Evolutionary conservation across 345 rosid genomes (phyloP), one percentile per base, ranked within the genome.

Genomic region (Isatis tinctoria): DNA sequence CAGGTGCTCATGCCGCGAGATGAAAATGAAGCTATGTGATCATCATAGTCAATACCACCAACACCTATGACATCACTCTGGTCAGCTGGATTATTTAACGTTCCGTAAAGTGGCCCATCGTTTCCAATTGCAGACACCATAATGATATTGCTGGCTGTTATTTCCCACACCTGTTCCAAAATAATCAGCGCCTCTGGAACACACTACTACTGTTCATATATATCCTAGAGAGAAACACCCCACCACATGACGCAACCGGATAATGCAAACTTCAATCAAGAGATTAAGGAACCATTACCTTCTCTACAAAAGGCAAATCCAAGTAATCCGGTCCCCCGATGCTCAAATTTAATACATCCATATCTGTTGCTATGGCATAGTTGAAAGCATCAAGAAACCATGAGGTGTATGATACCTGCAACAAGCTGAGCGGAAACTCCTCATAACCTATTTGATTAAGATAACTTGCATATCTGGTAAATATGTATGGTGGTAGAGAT

Each of bases 111-210:
- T 5, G 99, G 99, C 51, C 99, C 99, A 79, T 94, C 99, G 78
- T 94, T 94, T 79, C 99, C 99, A 82, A 94, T 94, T 67, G 99
- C 99, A n/a, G 98, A 94, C 62, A 94, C 97, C 99, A 94, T 94
- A 60, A 94, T 88, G 53, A 94, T 94, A 83, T 92, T 94, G 80
- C 86, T 91, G 57, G 99, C 99, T 44, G 99, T 94, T 72, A 94
- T 85, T 86, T 94, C 97, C 99, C 99, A 92, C n/a, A 94, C 88
- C 99, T 91, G 89, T 61, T 70, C 2, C 0, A 74, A 80, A 58
- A 26, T 61, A 74, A 61, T 71, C 30, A 74, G 61, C 10, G 6
- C 39, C 58, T 69, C 69, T 11, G 33, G 16, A 24, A 57, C n/a
- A 69, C 7, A 61, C 39, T 8, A 26, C 24, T 60, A 54, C 64